Evolutionary conservation across 345 rosid genomes (phyloP), one percentile per base, ranked within the genome.

Genomic region (Citrus hindsii): DNA sequence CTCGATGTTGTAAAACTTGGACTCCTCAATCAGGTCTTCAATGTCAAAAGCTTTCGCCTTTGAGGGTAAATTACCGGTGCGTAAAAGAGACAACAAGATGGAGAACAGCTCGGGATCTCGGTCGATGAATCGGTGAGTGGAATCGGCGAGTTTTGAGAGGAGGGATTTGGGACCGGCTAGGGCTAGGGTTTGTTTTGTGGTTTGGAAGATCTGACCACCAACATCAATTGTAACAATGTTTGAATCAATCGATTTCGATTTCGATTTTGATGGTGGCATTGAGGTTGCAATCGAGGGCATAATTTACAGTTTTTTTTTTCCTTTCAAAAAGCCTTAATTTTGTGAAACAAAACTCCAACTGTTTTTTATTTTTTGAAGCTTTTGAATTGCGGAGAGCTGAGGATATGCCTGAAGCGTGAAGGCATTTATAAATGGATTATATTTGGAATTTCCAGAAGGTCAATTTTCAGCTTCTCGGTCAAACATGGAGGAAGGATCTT

Each of bases 101-200:
- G 97, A 86, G 88, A 94, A 97, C 51, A 90, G 76, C 63, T 83
- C 94, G 6, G 99, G 99, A 79, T 94, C 98, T 7, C 99, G 84
- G 86, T 97, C 99, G 69, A 97, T 38, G 86, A 94, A 96, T 14
- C 75, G 88, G 58, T 81, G 89, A 80, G 82, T 81, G 0, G 92
- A 71, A 37, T 87, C 87, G 13, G 87, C 85, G 72, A 94, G 83
- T 69, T 65, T 83, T 37, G 87, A 89, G 77, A 96, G 78, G 46
- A 90, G 76, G 25, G 99, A 94, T 40, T 84, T 67, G 35, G 97
- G 79, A 16, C 95, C 98, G 16, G 94, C 93, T 9, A 85, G 76
- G 62, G 84, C 18, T 28, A 94, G 80, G 74, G 99, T 94, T 69
- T 90, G 97, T 74, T 88, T 90, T 35, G 94, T 90, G 22, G 98